Evolutionary conservation across 768 basidiomycete species (phyloP).

Genomic region (Mrakia gelida): DNA sequence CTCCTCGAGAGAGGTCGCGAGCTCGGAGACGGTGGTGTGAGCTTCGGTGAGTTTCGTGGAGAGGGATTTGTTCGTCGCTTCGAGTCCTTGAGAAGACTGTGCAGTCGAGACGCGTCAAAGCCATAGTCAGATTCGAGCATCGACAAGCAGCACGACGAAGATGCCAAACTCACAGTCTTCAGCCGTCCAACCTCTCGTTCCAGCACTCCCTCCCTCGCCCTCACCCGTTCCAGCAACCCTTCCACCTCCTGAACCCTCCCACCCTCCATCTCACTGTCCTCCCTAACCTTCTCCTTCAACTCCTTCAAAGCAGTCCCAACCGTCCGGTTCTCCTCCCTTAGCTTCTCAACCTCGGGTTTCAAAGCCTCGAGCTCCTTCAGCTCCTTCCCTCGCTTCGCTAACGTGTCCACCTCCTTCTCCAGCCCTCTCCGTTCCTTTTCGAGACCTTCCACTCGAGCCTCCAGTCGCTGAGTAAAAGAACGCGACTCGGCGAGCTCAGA

Average conservation of each 20-base stretch:
- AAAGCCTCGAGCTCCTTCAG: constrained; percentile 23
- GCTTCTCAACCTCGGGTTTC: constrained; percentile 9
- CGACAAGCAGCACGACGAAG: too few relatives aligned
- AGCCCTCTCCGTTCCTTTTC: constrained; percentile 29
- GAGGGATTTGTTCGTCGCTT: constrained; percentile 14
- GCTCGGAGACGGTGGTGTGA: constrained; percentile 49
- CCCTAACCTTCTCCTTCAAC: constrained; percentile 10
- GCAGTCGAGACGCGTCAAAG: background rate
- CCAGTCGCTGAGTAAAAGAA: constrained; percentile 18
- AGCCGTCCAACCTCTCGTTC: constrained; percentile 30
- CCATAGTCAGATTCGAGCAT: background rate
- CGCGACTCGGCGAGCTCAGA: constrained; percentile 21
- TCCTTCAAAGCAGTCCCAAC: background rate
- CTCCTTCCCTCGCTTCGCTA: constrained; percentile 12
- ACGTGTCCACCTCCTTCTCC: constrained; percentile 17
- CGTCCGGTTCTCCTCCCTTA: background rate
- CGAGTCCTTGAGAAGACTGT: constrained; percentile 6
- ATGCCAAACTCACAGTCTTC: constrained; percentile 18
- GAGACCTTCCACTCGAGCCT: constrained; percentile 15
- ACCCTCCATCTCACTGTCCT: constrained; percentile 23
- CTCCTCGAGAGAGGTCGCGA: constrained; percentile 58
- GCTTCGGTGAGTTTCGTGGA: background rate
- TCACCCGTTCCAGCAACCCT: constrained; percentile 20
- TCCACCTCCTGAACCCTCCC: constrained; percentile 32
- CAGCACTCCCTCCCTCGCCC: constrained; percentile 14